Conservation (phyloP, 805 yeast genomes). For the Jamesozyma rosinii region DNA sequence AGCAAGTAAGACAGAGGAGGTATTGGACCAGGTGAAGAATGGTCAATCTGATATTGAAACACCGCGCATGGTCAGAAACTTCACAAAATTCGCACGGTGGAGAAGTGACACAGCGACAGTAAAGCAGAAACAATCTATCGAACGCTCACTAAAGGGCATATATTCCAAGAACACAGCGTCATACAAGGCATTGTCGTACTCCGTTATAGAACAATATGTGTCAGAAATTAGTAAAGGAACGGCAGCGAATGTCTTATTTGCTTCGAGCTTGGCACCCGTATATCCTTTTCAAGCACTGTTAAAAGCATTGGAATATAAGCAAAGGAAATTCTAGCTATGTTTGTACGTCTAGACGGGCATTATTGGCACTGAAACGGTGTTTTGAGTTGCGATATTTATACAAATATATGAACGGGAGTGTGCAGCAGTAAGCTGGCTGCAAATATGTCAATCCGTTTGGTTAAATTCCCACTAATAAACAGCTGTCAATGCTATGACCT, state of each 20-base stretch:
- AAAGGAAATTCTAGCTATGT: not conserved
- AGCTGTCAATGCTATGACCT: too few relatives aligned
- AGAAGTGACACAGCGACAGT: conserved; percentile 23
- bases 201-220: conserved; percentile 6
- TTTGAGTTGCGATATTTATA: too few relatives aligned
- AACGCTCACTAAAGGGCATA: not conserved
- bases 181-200: not conserved
- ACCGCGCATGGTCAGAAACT: not conserved
- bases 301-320: conserved; percentile 11
- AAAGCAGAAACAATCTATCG: conserved; percentile 17
- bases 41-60: not conserved
- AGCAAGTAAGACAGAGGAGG: conserved; percentile 19
- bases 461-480: too few relatives aligned
- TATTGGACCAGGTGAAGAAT: conserved; percentile 10
- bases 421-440: too few relatives aligned
- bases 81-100: conserved; percentile 30
- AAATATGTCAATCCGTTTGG: too few relatives aligned
- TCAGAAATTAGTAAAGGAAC: conserved; percentile 20
- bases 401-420: too few relatives aligned
- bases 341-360: too few relatives aligned
- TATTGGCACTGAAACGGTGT: too few relatives aligned
- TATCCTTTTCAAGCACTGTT: conserved; percentile 20
- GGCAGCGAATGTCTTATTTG: conserved; percentile 24
- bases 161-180: conserved; percentile 8
- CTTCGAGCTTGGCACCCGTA: conserved; percentile 23